Base-by-base conservation (phyloP, 441 rosid genomes). In the Erodium moschatum region DNA sequence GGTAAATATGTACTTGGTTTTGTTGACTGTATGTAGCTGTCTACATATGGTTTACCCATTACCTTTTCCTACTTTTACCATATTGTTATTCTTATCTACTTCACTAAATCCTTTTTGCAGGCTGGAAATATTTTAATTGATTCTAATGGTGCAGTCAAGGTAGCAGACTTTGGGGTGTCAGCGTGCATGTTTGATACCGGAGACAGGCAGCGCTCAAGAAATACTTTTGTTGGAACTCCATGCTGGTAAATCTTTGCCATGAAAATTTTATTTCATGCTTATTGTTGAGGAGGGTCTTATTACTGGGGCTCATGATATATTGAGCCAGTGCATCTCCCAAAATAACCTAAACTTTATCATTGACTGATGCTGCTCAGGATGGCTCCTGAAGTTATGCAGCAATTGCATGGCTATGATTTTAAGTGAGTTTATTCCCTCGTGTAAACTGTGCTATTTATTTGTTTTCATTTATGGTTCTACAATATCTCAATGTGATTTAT, bases 341-440 rank as follows among this genome's bases (percentile, higher is more conserved):
- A 67, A 69, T 63, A 62, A 64, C 61, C 61, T 69, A 64, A 74
- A 69, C 70, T 46, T 68, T 52, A 33, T 33, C 42, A 48, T 68
- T 68, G 67, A 42, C 63, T 27, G 35, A 27, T 70, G 69, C 67
- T 79, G 77, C 65, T 68, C 77, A 94, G 99, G 97, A 91, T 94
- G 97, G 99, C 99, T 77, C 97, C 99, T 72, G 99, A 91, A 87
- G 99, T 94, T 66, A 91, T 94, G 97, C 99, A 94, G 81, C 97
- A 91, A 70, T 76, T 91, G 80, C 97, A 91, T 69, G 99, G 97
- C 75, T 94, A 94, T 85, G 97, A 94, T 83, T 94, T 91, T 69
- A 94, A 87, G 99, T 94, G 84, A 88, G 96, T 78, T 69, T 50
- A 29, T 68, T 71, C n/a, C 70, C 60, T 15, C 65, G n/a, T 35